Evolutionary conservation across 176 grass and related monocot species (phyloP).

Genomic region (Neostapfia colusana): DNA sequence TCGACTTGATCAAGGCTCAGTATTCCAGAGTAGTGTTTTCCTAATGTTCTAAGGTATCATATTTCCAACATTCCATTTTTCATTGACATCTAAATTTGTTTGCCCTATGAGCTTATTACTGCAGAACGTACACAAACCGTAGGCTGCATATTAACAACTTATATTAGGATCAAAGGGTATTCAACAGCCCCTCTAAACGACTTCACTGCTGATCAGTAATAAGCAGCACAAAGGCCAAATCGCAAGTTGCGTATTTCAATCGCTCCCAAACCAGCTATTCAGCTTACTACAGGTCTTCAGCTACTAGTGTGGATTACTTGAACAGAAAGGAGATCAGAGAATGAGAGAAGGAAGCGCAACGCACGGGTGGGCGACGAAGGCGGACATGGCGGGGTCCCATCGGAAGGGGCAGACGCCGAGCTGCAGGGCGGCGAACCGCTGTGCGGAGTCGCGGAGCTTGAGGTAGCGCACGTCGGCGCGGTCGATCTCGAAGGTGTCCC

Average conservation of each 20-base stretch:
- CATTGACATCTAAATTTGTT: not conserved
- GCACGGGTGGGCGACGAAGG: slow-evolving; percentile 76
- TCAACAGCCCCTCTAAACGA: not conserved
- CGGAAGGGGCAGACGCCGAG: slow-evolving; percentile 92
- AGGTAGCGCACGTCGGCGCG: slow-evolving; percentile 77
- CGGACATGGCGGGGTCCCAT: slow-evolving; percentile 62
- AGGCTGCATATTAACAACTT: not conserved
- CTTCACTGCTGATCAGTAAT: not conserved
- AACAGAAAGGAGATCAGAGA: not conserved
- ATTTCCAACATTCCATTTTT: not conserved
- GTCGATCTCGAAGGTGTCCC: slow-evolving; percentile 83
- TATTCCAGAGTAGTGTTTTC: slow-evolving; percentile 15
- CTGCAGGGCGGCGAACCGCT: slow-evolving; percentile 72
- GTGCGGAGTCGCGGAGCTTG: slow-evolving; percentile 73
- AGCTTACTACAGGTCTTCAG: not conserved
- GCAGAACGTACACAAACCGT: not conserved
- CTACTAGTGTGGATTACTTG: not conserved
- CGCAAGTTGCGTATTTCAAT: not conserved
- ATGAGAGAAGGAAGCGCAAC: not conserved
- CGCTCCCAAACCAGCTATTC: not conserved
- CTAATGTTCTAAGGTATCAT: not conserved
- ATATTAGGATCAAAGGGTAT: not conserved
- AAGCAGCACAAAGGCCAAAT: not conserved
- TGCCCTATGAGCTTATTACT: not conserved
- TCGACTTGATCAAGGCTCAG: not conserved